These are phyloP conservation scores for Exophiala sideris DNA, from an alignment of 2,329 filamentous ascomycete species.

Conservation along the genomic window DNA sequence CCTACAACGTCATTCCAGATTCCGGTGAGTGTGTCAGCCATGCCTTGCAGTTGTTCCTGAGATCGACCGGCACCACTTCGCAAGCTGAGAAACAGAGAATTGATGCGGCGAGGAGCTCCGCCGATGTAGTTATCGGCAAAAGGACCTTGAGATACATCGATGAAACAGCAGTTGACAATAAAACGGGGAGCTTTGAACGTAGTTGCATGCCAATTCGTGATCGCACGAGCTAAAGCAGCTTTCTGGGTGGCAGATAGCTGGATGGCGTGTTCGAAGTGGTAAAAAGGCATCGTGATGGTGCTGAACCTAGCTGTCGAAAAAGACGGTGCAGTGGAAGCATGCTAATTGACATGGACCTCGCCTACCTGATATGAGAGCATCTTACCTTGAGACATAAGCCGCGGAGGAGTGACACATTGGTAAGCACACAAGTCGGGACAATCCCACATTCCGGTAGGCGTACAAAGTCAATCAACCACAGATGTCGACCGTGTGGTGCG, in stretches of 20 bases:
- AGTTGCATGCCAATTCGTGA: neutral
- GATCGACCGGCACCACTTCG: neutral
- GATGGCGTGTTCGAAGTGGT: conserved; percentile 21
- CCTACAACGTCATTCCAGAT: too few species aligned
- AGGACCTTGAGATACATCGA: neutral
- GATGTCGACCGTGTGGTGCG: too few species aligned
- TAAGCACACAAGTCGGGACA: too few species aligned
- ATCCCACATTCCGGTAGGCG: too few species aligned
- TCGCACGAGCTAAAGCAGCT: neutral
- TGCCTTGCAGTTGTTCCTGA: neutral
- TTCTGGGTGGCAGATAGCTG: neutral
- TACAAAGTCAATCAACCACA: too few species aligned
- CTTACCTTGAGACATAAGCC: too few species aligned
- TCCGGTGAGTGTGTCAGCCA: neutral
- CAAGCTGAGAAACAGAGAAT: neutral
- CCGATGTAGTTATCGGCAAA: neutral
- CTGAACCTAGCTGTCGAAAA: too few species aligned
- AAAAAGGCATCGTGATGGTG: neutral
- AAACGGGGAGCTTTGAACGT: neutral
- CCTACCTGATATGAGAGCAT: too few species aligned
- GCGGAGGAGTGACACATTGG: too few species aligned
- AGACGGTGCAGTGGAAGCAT: too few species aligned
- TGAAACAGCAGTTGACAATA: neutral
- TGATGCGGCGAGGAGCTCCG: neutral
- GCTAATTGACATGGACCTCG: too few species aligned